A percentile compares a stretch with the other conserved stretches of the same genome.
phyloP scores from a whole-genome alignment of 345 rosid genomes.

The Draba incana region DNA sequence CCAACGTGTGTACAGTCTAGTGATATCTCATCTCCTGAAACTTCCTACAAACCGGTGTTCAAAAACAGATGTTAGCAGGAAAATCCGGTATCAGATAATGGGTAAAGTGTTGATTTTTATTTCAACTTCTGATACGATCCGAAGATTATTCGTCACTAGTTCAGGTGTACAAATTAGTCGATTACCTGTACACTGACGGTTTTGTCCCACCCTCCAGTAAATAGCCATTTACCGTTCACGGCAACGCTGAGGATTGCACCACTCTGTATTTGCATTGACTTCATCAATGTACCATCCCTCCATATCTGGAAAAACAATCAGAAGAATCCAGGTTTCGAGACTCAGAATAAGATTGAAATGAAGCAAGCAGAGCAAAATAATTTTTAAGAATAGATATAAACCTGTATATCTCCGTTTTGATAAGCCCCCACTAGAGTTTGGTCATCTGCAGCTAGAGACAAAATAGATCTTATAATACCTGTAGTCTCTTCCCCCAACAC shows the following conservation, averaged over 20 bases:
- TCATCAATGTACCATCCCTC: constrained; percentile 66
- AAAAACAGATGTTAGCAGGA: not conserved
- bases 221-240: constrained; percentile 66
- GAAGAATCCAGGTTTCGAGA: constrained; percentile 9
- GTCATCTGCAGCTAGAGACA: constrained; percentile 56
- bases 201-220: constrained; percentile 93
- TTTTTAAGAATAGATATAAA: constrained; percentile 16
- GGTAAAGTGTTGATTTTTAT: not conserved
- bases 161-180: not conserved
- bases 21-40: constrained; percentile 67
- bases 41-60: constrained; percentile 53
- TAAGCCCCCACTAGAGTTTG: constrained; percentile 63
- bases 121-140: not conserved
- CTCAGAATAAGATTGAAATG: constrained; percentile 22
- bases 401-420: constrained; percentile 85
- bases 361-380: constrained; percentile 10
- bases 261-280: constrained; percentile 53
- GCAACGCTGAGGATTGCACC: constrained; percentile 66
- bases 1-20: constrained; percentile 59
- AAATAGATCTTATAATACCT: constrained; percentile 58
- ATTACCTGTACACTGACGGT: constrained; percentile 66
- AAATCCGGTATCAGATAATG: not conserved
- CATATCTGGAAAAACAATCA: constrained; percentile 56
- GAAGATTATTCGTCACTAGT: constrained; percentile 1
- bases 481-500: constrained; percentile 66